Evolutionary conservation across 148 eudicot species (phyloP).

Genomic region (Camellia granthamiana): DNA sequence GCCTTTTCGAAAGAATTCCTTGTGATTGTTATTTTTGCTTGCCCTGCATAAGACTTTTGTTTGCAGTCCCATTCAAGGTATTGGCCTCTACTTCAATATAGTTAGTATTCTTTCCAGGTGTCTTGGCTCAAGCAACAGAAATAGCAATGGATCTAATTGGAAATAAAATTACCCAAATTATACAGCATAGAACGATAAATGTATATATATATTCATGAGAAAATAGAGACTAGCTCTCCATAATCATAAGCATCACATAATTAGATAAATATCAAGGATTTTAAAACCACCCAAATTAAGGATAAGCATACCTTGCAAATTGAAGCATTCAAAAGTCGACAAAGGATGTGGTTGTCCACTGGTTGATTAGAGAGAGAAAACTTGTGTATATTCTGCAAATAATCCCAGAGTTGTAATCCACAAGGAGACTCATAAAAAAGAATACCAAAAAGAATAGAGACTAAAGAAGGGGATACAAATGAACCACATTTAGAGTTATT

Average conservation of each 20-base stretch:
- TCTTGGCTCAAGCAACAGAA: background rate
- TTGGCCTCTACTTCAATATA: background rate
- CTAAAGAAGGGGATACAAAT: conserved; percentile 1
- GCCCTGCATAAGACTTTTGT: background rate
- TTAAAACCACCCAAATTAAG: conserved; percentile 9
- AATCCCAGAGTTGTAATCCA: conserved; percentile 15
- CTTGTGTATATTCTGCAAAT: conserved; percentile 61
- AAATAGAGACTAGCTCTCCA: background rate
- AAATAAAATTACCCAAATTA: background rate
- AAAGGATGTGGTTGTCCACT: conserved; percentile 28
- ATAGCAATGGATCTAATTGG: background rate
- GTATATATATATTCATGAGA: background rate
- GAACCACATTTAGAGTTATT: conserved; percentile 10
- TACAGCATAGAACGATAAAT: background rate
- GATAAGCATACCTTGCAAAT: conserved; percentile 56
- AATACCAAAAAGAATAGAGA: background rate
- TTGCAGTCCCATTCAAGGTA: background rate
- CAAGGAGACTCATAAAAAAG: conserved; percentile 10
- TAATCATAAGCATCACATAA: conserved; percentile 9
- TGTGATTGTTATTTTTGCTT: background rate
- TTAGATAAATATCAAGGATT: background rate
- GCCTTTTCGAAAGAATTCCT: background rate
- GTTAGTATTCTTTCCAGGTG: background rate
- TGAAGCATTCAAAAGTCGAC: conserved; percentile 58
- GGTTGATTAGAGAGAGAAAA: conserved; percentile 46